Base-by-base conservation (phyloP, 2,329 filamentous ascomycete genomes). In the Penicillium expansum region DNA sequence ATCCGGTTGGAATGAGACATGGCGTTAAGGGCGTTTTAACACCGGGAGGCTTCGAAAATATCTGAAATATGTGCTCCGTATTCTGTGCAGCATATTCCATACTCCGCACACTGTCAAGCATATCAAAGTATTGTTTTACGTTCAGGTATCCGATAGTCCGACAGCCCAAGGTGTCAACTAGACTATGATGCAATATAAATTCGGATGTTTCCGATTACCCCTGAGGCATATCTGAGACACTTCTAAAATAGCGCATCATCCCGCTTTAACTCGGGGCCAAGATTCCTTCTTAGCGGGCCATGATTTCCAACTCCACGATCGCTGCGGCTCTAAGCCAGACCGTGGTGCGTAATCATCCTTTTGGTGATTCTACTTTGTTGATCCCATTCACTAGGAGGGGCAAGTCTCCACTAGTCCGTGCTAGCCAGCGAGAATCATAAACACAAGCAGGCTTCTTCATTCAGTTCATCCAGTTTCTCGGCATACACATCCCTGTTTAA, bases 261-360 rank as follows among this genome's bases (percentile, higher is more conserved):
- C 43, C 43, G 18, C 41, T 7, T 6, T n/a, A 4, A 20, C 49
- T 55, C 55, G 59, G 56, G 56, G 33, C 20, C 11, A 45, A 57
- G 37, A 56, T 60, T 58, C 61, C 56, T 27, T 51, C 4, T 7
- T 24, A 39, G 24, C 27, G 22, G 33, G 41, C 27, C 1, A 44
- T 14, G n/a, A 22, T 47, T n/a, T 39, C 24, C 16, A 56, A 51
- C 51, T 39, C 56, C 49, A 59, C 41, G 56, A 59, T 64, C 62
- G 56, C 60, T 62, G 53, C 55, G 59, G 53, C 55, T 59, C 50
- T 47, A 24, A 43, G 13, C 30, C 47, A 38, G 27, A 43, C 42
- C 18, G 11, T 7, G 20, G 38, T 54, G 45, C 44, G 29, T 55
- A 57, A 47, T 47, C 52, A 52, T 57, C 41, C 48, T 55, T 47